Evolutionary conservation across 345 rosid species (phyloP).

Genomic region (Eucalyptus sp.): DNA sequence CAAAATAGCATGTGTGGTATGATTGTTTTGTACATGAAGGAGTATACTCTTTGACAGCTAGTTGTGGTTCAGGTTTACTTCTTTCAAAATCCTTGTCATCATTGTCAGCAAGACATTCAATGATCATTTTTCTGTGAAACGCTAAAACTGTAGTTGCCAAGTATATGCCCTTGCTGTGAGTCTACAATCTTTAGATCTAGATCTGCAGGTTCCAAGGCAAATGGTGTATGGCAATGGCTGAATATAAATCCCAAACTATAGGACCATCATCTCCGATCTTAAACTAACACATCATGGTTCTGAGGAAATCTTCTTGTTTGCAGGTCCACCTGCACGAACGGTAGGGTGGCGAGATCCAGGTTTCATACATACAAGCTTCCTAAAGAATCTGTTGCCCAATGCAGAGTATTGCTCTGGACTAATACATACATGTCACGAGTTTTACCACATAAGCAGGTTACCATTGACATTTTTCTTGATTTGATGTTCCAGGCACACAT

Average conservation of each 20-base stretch:
- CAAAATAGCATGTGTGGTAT: slow-evolving; percentile 88
- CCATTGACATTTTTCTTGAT: background rate
- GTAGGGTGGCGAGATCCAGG: slow-evolving; percentile 45
- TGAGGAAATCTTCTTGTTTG: background rate
- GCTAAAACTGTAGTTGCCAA: background rate
- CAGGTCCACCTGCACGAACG: slow-evolving; percentile 36
- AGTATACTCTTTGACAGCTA: background rate
- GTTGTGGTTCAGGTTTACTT: background rate
- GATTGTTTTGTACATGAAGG: background rate
- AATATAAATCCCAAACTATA: background rate
- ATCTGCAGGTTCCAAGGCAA: background rate
- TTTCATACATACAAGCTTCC: slow-evolving; percentile 29
- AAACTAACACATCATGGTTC: background rate
- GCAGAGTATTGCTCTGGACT: slow-evolving; percentile 5
- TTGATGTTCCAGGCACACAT: slow-evolving; percentile 7
- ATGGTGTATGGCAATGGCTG: background rate
- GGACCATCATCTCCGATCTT: background rate
- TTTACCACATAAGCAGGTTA: background rate
- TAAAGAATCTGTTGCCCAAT: slow-evolving; percentile 34
- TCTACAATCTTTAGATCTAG: background rate
- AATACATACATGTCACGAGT: background rate
- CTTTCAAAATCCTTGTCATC: background rate
- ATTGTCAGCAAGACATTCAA: background rate
- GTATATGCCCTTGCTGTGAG: background rate
- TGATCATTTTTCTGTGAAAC: background rate